These are phyloP conservation scores for Chamaecrista fasciculata DNA, from an alignment of 306 rosid species.

Conservation along the genomic window DNA sequence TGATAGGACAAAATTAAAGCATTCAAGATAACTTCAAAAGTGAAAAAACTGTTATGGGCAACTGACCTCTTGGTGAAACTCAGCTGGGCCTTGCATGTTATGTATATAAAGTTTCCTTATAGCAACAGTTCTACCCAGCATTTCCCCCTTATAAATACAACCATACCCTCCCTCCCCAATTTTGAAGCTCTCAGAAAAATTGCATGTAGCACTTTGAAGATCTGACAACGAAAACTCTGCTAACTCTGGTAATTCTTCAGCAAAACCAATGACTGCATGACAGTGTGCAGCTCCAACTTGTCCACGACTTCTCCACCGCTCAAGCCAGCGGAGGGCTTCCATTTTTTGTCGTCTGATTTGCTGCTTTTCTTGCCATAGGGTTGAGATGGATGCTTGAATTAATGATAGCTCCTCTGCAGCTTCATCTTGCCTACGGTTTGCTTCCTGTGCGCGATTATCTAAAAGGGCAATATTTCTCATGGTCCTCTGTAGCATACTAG, in stretches of 20 bases:
- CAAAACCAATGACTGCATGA: conserved; percentile 44
- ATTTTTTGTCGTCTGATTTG: conserved; percentile 56
- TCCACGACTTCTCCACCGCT: conserved; percentile 60
- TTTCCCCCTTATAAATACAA: conserved; percentile 78
- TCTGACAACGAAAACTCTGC: conserved; percentile 68
- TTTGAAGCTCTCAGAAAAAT: conserved; percentile 80
- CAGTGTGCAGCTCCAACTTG: conserved; percentile 51
- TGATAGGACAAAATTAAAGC: neutral
- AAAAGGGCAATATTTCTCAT: conserved; percentile 62
- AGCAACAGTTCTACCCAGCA: conserved; percentile 77
- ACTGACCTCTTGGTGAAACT: conserved; percentile 76
- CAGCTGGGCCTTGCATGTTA: conserved; percentile 58
- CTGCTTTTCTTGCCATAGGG: conserved; percentile 62
- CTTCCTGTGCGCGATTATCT: conserved; percentile 56
- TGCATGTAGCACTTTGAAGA: conserved; percentile 73
- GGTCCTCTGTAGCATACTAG: conserved; percentile 47
- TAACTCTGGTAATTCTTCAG: conserved; percentile 51
- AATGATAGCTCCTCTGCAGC: conserved; percentile 50
- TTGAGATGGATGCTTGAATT: conserved; percentile 67
- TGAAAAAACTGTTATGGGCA: conserved; percentile 12
- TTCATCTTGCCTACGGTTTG: conserved; percentile 54
- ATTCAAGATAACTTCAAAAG: conserved; percentile 14
- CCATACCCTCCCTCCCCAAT: conserved; percentile 67
- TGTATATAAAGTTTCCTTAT: conserved; percentile 63
- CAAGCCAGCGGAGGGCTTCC: conserved; percentile 70